These are phyloP conservation scores for Mortierella alpina DNA, from an alignment of 192 early-diverging fungal genomes.

Conservation along the genomic window DNA sequence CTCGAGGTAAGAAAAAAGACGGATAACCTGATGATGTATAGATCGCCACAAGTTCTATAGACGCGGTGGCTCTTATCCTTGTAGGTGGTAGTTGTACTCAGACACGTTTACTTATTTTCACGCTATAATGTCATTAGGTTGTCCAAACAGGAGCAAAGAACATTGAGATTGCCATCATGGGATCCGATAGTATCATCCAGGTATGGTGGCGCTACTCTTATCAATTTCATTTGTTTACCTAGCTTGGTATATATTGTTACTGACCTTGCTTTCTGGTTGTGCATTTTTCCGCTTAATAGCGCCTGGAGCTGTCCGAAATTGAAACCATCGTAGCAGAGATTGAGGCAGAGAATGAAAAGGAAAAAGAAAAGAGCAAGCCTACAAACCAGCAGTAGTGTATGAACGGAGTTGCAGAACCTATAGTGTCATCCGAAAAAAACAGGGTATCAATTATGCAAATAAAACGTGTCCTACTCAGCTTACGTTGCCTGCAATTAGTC, in stretches of 20 bases:
- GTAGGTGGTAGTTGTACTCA: neutral
- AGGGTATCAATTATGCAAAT: too few species aligned
- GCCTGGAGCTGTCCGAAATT: conserved; percentile 70
- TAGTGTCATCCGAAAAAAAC: too few species aligned
- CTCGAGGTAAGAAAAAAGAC: conserved; percentile 72
- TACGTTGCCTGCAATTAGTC: too few species aligned
- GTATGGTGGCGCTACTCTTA: conserved; percentile 46
- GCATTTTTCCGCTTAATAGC: conserved; percentile 3
- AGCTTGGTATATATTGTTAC: neutral
- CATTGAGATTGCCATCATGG: conserved; percentile 97
- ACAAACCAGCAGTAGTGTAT: conserved; percentile 15
- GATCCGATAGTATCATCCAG: conserved; percentile 75
- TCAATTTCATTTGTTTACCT: neutral
- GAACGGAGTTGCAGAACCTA: too few species aligned
- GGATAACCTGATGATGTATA: too few species aligned
- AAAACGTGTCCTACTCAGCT: too few species aligned
- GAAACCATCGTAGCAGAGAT: conserved; percentile 89
- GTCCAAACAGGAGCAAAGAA: conserved; percentile 99
- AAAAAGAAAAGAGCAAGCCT: conserved; percentile 68
- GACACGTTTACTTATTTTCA: neutral
- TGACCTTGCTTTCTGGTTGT: neutral
- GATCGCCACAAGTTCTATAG: too few species aligned
- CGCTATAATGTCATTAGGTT: conserved; percentile 60
- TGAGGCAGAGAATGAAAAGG: conserved; percentile 88
- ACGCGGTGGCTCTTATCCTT: neutral